Evolutionary conservation across 371 early-diverging fungal species (phyloP).

Genomic region (Mortierella sp.): DNA sequence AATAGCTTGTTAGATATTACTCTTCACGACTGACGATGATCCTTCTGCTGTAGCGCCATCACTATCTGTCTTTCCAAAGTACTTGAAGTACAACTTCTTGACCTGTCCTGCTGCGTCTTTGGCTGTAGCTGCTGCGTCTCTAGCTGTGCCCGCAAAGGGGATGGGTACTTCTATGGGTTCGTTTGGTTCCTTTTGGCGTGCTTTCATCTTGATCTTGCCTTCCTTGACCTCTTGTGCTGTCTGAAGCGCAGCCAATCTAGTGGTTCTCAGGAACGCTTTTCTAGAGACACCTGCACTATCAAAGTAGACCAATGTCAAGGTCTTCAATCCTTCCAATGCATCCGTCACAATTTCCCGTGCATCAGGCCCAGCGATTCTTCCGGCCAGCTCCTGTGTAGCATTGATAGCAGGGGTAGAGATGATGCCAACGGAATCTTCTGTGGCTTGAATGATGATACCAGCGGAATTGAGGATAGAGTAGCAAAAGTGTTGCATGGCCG

Average conservation of each 20-base stretch:
- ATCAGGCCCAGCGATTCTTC: constrained; percentile 33
- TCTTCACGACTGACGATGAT: not conserved
- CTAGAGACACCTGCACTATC: constrained; percentile 42
- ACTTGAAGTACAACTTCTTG: constrained; percentile 44
- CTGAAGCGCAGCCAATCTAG: constrained; percentile 39
- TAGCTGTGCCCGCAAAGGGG: constrained; percentile 3
- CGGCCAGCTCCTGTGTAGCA: constrained; percentile 38
- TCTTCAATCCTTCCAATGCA: constrained; percentile 36
- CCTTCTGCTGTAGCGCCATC: not conserved
- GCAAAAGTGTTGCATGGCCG: constrained; percentile 45
- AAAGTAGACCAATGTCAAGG: constrained; percentile 48
- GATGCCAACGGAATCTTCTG: constrained; percentile 40
- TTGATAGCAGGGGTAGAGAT: constrained; percentile 34
- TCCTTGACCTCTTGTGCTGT: constrained; percentile 50
- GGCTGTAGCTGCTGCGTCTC: constrained; percentile 10
- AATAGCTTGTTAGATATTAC: too few species aligned
- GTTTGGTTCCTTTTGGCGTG: constrained; percentile 16
- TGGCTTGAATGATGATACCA: constrained; percentile 43
- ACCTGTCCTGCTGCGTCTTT: constrained; percentile 15
- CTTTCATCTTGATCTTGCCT: constrained; percentile 45
- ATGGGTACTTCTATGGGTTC: constrained; percentile 11
- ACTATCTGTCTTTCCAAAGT: constrained; percentile 36
- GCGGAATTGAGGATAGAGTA: constrained; percentile 48
- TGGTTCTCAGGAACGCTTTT: constrained; percentile 39
- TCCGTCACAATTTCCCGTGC: constrained; percentile 36